A percentile compares a stretch with the other conserved stretches of the same genome.
Evolutionary conservation across 2,329 filamentous ascomycete genomes (phyloP).

Genomic region (Paramyrothecium roridum): DNA sequence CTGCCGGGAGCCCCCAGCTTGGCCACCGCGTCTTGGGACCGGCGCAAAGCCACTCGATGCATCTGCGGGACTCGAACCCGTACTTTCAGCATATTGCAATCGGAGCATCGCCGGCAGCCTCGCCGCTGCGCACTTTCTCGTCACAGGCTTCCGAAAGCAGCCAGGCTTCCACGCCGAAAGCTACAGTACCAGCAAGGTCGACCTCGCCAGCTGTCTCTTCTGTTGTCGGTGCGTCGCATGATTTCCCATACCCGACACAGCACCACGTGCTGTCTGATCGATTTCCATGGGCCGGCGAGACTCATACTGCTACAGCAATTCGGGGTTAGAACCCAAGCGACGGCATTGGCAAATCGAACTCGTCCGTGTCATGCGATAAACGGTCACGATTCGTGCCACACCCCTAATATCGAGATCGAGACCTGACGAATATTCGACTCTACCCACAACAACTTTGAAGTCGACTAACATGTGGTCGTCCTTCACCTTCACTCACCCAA

Average conservation of each 20-base stretch:
- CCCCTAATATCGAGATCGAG: too few species aligned
- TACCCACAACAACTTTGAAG: too few species aligned
- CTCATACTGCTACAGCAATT: slow-evolving; percentile 49
- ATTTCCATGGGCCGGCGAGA: slow-evolving; percentile 45
- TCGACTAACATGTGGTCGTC: too few species aligned
- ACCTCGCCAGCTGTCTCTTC: slow-evolving; percentile 43
- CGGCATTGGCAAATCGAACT: slow-evolving; percentile 1
- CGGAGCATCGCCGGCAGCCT: slow-evolving; percentile 12
- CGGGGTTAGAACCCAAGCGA: slow-evolving; percentile 27
- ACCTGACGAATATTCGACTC: too few species aligned
- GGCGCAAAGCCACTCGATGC: slow-evolving; percentile 41
- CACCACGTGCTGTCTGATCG: slow-evolving; percentile 36
- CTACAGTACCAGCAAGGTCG: slow-evolving; percentile 35
- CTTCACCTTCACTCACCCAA: too few species aligned
- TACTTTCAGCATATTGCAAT: slow-evolving; percentile 13
- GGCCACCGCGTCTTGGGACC: slow-evolving; percentile 27
- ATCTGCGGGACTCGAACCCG: slow-evolving; percentile 9
- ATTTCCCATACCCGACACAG: slow-evolving; percentile 34
- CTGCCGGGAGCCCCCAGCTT: slow-evolving; percentile 10
- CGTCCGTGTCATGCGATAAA: not conserved
- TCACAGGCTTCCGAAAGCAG: slow-evolving; percentile 16
- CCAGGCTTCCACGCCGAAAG: slow-evolving; percentile 24
- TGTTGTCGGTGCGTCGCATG: slow-evolving; percentile 43
- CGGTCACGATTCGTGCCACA: too few species aligned
- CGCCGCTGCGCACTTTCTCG: slow-evolving; percentile 21